Conservation (phyloP, 306 rosid species). For the Canavalia gladiata region DNA sequence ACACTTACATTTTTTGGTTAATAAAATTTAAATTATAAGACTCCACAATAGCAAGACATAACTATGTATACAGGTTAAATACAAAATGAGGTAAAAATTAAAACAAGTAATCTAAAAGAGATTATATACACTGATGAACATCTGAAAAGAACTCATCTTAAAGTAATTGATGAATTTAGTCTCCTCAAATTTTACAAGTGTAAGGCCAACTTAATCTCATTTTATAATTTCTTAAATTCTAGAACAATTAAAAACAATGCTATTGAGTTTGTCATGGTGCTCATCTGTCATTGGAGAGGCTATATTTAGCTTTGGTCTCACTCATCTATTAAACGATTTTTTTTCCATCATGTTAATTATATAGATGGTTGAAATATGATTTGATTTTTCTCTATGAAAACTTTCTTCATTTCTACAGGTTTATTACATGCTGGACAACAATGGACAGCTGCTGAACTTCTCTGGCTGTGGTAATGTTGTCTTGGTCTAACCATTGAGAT, state of each 20-base stretch:
- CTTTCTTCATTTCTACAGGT: constrained; percentile 63
- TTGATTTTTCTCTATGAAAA: constrained; percentile 32
- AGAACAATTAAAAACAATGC: constrained; percentile 31
- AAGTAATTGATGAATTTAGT: constrained; percentile 11
- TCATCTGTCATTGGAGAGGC: constrained; percentile 17
- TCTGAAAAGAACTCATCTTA: background rate
- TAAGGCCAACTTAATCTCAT: constrained; percentile 22
- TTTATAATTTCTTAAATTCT: background rate
- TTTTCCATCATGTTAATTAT: constrained; percentile 25
- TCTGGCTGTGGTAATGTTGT: constrained; percentile 89
- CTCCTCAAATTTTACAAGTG: constrained; percentile 11
- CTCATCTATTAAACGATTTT: constrained; percentile 17
- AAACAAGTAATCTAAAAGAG: constrained; percentile 1
- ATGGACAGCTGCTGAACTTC: constrained; percentile 79
- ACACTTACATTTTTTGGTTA: background rate
- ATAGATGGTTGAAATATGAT: constrained; percentile 32
- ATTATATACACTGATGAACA: constrained; percentile 23
- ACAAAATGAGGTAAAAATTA: constrained; percentile 19
- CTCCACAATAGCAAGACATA: constrained; percentile 10
- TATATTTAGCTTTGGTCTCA: constrained; percentile 31
- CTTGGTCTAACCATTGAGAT: constrained; percentile 30
- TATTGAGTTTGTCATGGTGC: constrained; percentile 28
- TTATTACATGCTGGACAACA: constrained; percentile 89
- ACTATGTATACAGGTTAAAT: constrained; percentile 19
- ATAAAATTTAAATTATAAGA: constrained; percentile 5